These are phyloP conservation scores for Debaryomyces prosopidis DNA, from an alignment of 805 yeast species.

Conservation along the genomic window DNA sequence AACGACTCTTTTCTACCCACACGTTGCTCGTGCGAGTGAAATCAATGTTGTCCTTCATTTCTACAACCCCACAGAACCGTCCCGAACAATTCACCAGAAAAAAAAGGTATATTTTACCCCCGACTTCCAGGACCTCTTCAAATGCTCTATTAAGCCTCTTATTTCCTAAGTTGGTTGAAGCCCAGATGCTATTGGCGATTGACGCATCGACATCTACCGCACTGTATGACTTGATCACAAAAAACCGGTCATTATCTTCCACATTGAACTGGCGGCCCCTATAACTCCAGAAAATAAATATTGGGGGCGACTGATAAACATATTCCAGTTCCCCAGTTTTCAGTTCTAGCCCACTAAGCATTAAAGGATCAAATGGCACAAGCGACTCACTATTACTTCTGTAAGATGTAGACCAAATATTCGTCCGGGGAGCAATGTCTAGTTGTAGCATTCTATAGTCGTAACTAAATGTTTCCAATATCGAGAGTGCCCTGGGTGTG, in stretches of 20 bases:
- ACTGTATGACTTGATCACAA: constrained; percentile 57
- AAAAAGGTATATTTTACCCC: constrained; percentile 45
- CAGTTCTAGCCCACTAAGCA: too few species aligned
- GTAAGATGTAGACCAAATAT: constrained; percentile 20
- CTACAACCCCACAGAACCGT: constrained; percentile 58
- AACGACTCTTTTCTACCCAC: constrained; percentile 49
- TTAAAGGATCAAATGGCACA: not conserved
- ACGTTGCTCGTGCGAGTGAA: constrained; percentile 39
- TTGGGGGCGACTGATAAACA: not conserved
- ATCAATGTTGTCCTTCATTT: constrained; percentile 45
- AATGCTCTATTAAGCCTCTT: constrained; percentile 50
- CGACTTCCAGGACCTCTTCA: constrained; percentile 15
- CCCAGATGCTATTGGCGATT: constrained; percentile 52
- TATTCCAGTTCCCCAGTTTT: not conserved
- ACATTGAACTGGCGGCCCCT: constrained; percentile 16
- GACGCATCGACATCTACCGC: constrained; percentile 51
- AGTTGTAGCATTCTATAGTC: constrained; percentile 1
- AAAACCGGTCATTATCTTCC: constrained; percentile 30
- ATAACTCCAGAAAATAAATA: not conserved
- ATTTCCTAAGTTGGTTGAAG: constrained; percentile 60
- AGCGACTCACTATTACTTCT: constrained; percentile 3
- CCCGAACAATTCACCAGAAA: constrained; percentile 62
- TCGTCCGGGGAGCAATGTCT: constrained; percentile 10
- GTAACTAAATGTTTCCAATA: constrained; percentile 15
- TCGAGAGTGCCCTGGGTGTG: constrained; percentile 18